Percentiles rank a stretch among this genome's conserved stretches.
phyloP scores from a whole-genome alignment of 371 early-diverging fungal species.

The Globomyces sp. region DNA sequence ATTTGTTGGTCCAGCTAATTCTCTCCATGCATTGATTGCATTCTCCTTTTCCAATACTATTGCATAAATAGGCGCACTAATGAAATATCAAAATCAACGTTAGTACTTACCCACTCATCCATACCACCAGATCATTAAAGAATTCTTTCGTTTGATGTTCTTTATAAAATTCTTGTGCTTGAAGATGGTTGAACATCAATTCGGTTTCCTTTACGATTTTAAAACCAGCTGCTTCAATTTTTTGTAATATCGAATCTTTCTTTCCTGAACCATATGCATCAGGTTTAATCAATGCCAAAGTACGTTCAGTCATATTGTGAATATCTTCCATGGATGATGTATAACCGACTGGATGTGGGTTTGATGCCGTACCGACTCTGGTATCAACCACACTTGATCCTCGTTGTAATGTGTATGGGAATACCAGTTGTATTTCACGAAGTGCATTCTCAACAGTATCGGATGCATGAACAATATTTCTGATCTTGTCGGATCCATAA shows the following conservation, averaged over 20 bases:
- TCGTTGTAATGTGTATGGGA: constrained; percentile 42
- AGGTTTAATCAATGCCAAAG: constrained; percentile 64
- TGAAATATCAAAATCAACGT: neutral
- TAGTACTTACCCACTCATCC: constrained; percentile 65
- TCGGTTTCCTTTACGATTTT: constrained; percentile 58
- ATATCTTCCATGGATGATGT: neutral
- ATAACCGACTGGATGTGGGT: constrained; percentile 7
- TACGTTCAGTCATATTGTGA: constrained; percentile 34
- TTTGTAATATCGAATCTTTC: constrained; percentile 58
- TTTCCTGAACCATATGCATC: constrained; percentile 55
- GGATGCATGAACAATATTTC: constrained; percentile 77
- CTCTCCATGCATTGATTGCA: constrained; percentile 68
- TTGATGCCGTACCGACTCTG: constrained; percentile 26
- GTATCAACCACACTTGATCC: constrained; percentile 29
- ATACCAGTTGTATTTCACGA: constrained; percentile 67
- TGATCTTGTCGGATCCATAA: constrained; percentile 63
- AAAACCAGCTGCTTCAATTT: constrained; percentile 58
- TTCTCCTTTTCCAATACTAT: constrained; percentile 65
- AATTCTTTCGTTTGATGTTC: constrained; percentile 71
- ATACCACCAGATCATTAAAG: constrained; percentile 61
- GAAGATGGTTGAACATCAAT: constrained; percentile 48
- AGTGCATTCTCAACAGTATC: constrained; percentile 62
- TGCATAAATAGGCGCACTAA: constrained; percentile 66
- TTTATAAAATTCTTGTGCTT: constrained; percentile 63
- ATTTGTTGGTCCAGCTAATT: constrained; percentile 74